Conservation (phyloP, 352 stramenopile species). For the Globisporangium camurandrum region DNA sequence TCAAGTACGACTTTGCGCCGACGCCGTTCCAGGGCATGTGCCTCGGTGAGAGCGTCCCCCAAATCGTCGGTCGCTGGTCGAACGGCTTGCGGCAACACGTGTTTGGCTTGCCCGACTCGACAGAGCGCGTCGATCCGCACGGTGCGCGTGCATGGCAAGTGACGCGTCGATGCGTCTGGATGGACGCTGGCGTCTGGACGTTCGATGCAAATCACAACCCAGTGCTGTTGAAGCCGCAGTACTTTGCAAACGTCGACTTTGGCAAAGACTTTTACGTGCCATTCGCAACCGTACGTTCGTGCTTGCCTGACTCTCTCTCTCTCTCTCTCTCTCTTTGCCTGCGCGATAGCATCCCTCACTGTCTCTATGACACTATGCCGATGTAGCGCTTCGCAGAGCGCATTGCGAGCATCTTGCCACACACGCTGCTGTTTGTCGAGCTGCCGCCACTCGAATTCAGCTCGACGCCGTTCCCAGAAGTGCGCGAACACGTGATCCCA, state of each 20-base stretch:
- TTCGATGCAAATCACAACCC: slow-evolving; percentile 37
- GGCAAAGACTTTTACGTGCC: slow-evolving; percentile 77
- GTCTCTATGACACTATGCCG: neutral
- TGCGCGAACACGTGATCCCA: slow-evolving; percentile 41
- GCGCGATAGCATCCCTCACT: neutral
- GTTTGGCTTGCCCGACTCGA: slow-evolving; percentile 37
- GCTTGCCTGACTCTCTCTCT: slow-evolving; percentile 14
- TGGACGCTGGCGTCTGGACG: slow-evolving; percentile 74
- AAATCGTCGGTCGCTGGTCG: slow-evolving; percentile 61
- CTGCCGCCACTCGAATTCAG: slow-evolving; percentile 72
- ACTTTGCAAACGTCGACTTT: slow-evolving; percentile 73
- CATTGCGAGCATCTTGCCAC: slow-evolving; percentile 51
- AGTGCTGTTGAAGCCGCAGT: slow-evolving; percentile 40
- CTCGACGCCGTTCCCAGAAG: slow-evolving; percentile 54
- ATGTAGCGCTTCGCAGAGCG: slow-evolving; percentile 41
- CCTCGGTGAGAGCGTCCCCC: slow-evolving; percentile 54
- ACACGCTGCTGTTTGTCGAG: slow-evolving; percentile 74
- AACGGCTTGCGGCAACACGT: slow-evolving; percentile 71
- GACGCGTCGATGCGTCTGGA: slow-evolving; percentile 66
- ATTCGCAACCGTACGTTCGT: slow-evolving; percentile 47
- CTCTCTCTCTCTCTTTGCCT: neutral
- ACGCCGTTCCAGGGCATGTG: slow-evolving; percentile 80
- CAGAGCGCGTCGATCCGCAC: slow-evolving; percentile 40
- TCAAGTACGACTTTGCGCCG: slow-evolving; percentile 70
- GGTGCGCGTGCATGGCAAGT: slow-evolving; percentile 65